phyloP scores from a whole-genome alignment of 129 eudicot species.

The Smallanthus sonchifolius region DNA sequence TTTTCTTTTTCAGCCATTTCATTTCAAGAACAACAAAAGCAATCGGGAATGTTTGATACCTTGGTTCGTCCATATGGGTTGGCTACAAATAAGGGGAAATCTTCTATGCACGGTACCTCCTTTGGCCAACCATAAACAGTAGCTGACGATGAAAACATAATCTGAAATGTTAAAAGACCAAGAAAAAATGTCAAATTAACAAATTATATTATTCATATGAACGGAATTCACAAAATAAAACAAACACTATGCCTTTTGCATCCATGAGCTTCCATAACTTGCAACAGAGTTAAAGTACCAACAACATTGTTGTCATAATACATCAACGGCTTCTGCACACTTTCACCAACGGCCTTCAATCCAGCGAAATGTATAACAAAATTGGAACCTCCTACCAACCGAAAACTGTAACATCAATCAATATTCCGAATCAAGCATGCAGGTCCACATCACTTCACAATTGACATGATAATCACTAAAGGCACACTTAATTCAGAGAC shows the following conservation, averaged over 20 bases:
- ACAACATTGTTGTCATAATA: conserved; percentile 73
- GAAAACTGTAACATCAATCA: conserved; percentile 23
- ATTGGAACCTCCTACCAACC: conserved; percentile 30
- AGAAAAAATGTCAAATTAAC: conserved; percentile 5
- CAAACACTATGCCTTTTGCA: conserved; percentile 67
- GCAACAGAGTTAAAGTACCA: conserved; percentile 75
- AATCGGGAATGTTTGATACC: conserved; percentile 31
- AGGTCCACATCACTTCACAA: conserved; percentile 26
- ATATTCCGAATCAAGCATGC: conserved; percentile 2
- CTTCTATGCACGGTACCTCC: conserved; percentile 86
- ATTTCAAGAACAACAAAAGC: background rate
- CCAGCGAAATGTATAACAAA: conserved; percentile 88
- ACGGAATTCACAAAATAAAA: background rate
- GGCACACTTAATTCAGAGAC: background rate
- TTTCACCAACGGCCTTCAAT: conserved; percentile 95
- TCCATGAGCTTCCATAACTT: conserved; percentile 89
- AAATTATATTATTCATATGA: background rate
- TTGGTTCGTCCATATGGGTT: conserved; percentile 90
- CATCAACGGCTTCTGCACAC: conserved; percentile 80
- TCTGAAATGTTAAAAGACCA: conserved; percentile 39
- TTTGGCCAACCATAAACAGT: conserved; percentile 92
- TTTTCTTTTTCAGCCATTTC: background rate
- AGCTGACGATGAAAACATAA: conserved; percentile 79
- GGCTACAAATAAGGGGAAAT: conserved; percentile 67
- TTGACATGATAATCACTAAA: conserved; percentile 1